Evolutionary conservation across 1,139 yeast species (phyloP).

Genomic region (Blastobotrys raffinosifermentans): DNA sequence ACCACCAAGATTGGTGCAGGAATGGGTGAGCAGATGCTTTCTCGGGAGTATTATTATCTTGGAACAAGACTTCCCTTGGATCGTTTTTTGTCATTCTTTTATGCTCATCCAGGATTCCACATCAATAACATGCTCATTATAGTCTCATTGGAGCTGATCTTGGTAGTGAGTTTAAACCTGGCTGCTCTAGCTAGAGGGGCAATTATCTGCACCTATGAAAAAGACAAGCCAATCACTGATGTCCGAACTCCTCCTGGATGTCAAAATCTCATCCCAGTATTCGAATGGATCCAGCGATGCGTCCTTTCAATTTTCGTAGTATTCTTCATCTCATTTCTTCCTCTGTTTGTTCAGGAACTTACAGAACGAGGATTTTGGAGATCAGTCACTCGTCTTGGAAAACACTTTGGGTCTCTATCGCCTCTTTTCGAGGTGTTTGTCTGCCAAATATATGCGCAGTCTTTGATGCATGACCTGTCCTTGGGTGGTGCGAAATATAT

Average conservation of each 20-base stretch:
- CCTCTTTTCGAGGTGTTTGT: slow-evolving; percentile 86
- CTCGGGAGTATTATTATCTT: slow-evolving; percentile 76
- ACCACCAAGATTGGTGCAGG: slow-evolving; percentile 91
- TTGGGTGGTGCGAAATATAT: slow-evolving; percentile 83
- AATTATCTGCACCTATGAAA: slow-evolving; percentile 50
- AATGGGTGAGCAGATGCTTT: slow-evolving; percentile 86
- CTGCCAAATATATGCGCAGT: slow-evolving; percentile 73
- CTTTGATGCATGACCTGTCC: slow-evolving; percentile 60
- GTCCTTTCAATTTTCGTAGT: slow-evolving; percentile 78
- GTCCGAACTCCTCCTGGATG: slow-evolving; percentile 64
- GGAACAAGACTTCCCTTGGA: slow-evolving; percentile 79
- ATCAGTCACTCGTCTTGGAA: slow-evolving; percentile 52
- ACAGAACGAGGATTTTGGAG: slow-evolving; percentile 69
- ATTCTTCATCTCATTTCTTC: slow-evolving; percentile 76
- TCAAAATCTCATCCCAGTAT: slow-evolving; percentile 63
- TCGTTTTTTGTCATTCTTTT: slow-evolving; percentile 74
- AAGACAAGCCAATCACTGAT: slow-evolving; percentile 53
- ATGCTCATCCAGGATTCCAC: slow-evolving; percentile 91
- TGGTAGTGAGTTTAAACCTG: slow-evolving; percentile 59
- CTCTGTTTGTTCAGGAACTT: slow-evolving; percentile 70
- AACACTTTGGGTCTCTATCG: slow-evolving; percentile 66
- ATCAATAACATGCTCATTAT: slow-evolving; percentile 75
- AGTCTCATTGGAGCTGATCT: slow-evolving; percentile 64
- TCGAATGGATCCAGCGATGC: slow-evolving; percentile 76
- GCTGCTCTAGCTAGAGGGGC: slow-evolving; percentile 61